Evolutionary conservation across 495 filamentous ascomycete genomes (phyloP), one percentile per base, ranked within the genome.

Genomic region (Pyrenula massariospora): DNA sequence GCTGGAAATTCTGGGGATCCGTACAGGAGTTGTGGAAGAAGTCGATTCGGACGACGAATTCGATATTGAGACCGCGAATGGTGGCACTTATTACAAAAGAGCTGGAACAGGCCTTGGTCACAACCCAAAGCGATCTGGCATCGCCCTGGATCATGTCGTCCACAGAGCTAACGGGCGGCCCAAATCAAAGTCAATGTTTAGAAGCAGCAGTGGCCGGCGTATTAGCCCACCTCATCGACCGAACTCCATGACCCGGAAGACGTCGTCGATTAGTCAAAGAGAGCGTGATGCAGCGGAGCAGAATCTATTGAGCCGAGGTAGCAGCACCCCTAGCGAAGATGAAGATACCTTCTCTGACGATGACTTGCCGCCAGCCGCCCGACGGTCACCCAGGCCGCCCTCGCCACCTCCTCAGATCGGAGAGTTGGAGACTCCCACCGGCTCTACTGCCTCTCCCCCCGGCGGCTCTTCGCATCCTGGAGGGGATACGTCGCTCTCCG

Each of bases 41-140:
- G 81, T 94, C 36, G 93, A 98, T 63, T 94, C 87, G 3, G 93
- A 98, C 65, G 93, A 98, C 66, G 93, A 98, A 65, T 98, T 98
- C 61, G 93, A 98, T 65, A 98, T 96, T 56, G 93, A 98, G 66
- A 82, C 88, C 47, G 81, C 89, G 56, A 73, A 78, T 24, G 84
- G 83, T 21, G 85, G 83, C 5, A 84, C 85, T 8, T 93, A 88
- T 66, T 86, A 88, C 68, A 91, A 91, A 68, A 80, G 79, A 58
- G 80, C 82, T 57, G 77, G 75, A 42, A 81, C 79, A 42, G 87
- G 77, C 5, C 74, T 91, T 48, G 91, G 89, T 25, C 87, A 88
- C 60, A 84, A 73, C 19, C 87, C 91, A n/a, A 82, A 82, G 57
- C 72, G 76, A 58, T 76, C 77, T 15, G 76, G 74, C 25, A 68